phyloP scores from a whole-genome alignment of 1,284 basidiomycete genomes.

The Cryptococcus neoformans region DNA sequence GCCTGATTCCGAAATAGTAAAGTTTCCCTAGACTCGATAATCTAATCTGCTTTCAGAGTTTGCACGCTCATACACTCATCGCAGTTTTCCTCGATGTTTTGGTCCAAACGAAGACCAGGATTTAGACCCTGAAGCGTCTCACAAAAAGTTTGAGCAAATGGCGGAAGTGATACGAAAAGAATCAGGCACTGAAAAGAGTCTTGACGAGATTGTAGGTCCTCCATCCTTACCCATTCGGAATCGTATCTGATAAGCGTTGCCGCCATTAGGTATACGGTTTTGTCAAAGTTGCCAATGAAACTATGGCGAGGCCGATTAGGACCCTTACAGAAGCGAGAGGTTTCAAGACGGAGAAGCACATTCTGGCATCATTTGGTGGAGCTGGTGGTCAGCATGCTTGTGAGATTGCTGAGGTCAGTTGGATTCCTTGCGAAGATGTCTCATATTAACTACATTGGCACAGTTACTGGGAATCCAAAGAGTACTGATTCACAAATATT shows the following conservation, averaged over 20 bases:
- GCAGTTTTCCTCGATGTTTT: conserved; percentile 76
- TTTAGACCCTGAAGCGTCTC: conserved; percentile 68
- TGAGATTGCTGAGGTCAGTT: conserved; percentile 61
- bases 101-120: conserved; percentile 79
- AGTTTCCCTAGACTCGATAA: conserved; percentile 2
- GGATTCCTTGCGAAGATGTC: not conserved
- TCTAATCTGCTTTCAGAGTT: not conserved
- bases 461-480: conserved; percentile 68
- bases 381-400: conserved; percentile 91
- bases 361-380: conserved; percentile 84
- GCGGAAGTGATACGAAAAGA: conserved; percentile 65
- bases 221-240: not conserved
- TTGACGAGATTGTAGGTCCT: conserved; percentile 77
- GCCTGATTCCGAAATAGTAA: conserved; percentile 69
- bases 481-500: conserved; percentile 80
- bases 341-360: conserved; percentile 76
- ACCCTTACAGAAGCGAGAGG: conserved; percentile 88
- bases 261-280: conserved; percentile 51
- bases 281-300: conserved; percentile 90
- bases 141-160: conserved; percentile 62
- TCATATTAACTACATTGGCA: not conserved
- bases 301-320: conserved; percentile 89
- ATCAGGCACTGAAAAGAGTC: conserved; percentile 57
- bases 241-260: too few relatives aligned
- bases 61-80: not conserved